Evolutionary conservation across 805 yeast species (phyloP).

Genomic region (Naumovozyma dairenensis): DNA sequence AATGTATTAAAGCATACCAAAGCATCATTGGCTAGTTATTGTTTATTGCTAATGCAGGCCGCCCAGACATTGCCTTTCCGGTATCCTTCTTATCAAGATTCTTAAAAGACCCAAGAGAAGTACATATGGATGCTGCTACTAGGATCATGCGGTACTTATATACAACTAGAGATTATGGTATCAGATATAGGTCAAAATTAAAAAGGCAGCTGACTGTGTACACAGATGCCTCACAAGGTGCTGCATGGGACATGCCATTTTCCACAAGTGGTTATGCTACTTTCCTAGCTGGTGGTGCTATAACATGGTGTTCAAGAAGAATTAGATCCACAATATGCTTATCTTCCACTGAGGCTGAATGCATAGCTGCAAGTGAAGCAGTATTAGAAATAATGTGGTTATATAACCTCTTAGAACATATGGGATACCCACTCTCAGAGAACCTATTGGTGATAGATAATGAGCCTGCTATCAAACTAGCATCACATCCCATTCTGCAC

Average conservation of each 20-base stretch:
- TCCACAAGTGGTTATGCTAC: conserved; percentile 9
- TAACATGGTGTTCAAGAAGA: conserved; percentile 6
- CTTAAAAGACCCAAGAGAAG: background rate
- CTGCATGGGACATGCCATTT: conserved; percentile 4
- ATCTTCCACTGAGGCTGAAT: conserved; percentile 4
- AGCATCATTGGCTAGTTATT: conserved; percentile 3
- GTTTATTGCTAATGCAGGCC: conserved; percentile 3
- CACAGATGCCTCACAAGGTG: conserved; percentile 6
- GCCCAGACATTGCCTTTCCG: conserved; percentile 5
- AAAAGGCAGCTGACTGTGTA: background rate
- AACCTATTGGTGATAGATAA: no score
- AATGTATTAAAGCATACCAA: conserved; percentile 3
- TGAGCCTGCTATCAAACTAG: no score
- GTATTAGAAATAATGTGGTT: conserved; percentile 2
- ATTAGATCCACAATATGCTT: no score
- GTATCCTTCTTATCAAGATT: conserved; percentile 3
- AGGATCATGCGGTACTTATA: conserved; percentile 1
- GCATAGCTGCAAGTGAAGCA: conserved; percentile 3
- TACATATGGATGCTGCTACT: conserved; percentile 1
- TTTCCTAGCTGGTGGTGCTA: conserved; percentile 1
- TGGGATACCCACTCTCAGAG: no score
- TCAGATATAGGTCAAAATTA: no score
- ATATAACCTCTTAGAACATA: background rate
- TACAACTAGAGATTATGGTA: no score
- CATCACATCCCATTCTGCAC: no score